Conservation (phyloP, 192 early-diverging fungal species). For the Backusella macrospora region DNA sequence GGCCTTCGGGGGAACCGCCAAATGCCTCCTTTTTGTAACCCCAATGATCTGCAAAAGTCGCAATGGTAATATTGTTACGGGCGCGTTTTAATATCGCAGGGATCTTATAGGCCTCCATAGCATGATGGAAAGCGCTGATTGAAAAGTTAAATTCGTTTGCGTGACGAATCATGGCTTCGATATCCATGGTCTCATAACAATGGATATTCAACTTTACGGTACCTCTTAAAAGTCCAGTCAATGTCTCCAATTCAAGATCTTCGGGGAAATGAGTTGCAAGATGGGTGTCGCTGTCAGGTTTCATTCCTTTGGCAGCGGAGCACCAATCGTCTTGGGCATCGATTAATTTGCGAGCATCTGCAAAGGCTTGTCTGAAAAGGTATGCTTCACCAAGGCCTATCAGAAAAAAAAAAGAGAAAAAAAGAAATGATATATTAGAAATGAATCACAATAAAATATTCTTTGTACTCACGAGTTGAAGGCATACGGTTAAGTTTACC, state of each 20-base stretch:
- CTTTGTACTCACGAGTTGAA: constrained; percentile 43
- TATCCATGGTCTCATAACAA: constrained; percentile 70
- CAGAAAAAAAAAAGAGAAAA: neutral
- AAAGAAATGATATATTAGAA: no score
- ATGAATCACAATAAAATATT: neutral
- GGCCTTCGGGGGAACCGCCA: constrained; percentile 58
- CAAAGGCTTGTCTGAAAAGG: constrained; percentile 63
- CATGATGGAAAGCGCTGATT: constrained; percentile 78
- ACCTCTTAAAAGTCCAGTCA: constrained; percentile 69
- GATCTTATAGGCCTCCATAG: constrained; percentile 73
- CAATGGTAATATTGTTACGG: constrained; percentile 64
- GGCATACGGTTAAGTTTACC: constrained; percentile 35
- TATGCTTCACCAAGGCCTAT: constrained; percentile 62
- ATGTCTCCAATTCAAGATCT: constrained; percentile 56
- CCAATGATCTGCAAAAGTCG: constrained; percentile 69
- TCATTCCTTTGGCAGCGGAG: constrained; percentile 28
- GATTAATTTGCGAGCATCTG: constrained; percentile 50
- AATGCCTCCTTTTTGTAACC: constrained; percentile 81
- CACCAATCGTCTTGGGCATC: constrained; percentile 70
- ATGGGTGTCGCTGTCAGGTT: neutral
- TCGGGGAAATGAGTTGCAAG: constrained; percentile 61
- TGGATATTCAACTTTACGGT: constrained; percentile 73
- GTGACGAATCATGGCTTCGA: constrained; percentile 74
- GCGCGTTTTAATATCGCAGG: constrained; percentile 63
- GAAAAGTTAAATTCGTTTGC: constrained; percentile 75